phyloP scores from a whole-genome alignment of 2,329 filamentous ascomycete species.

The Plectosphaerella sp. region DNA sequence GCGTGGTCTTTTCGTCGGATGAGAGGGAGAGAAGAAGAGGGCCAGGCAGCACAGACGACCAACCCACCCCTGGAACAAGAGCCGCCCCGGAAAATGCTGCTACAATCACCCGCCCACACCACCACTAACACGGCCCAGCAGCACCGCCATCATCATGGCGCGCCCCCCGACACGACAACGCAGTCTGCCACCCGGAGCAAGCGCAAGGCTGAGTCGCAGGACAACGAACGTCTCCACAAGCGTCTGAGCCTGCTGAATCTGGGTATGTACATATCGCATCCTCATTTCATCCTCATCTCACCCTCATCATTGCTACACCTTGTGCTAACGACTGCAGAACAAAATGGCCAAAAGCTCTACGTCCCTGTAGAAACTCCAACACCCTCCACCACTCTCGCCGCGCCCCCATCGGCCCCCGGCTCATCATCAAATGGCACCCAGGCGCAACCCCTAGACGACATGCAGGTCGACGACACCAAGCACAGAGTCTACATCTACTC shows the following conservation, averaged over 20 bases:
- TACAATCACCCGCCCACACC: constrained; percentile 8
- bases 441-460: constrained; percentile 45
- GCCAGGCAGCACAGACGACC: no score
- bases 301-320: constrained; percentile 5
- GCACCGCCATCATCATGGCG: background rate
- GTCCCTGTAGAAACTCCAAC: constrained; percentile 54
- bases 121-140: constrained; percentile 11
- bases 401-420: constrained; percentile 4
- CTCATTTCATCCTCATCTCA: no score
- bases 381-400: constrained; percentile 8
- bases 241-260: constrained; percentile 77
- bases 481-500: constrained; percentile 89
- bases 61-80: no score
- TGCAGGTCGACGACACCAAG: constrained; percentile 84
- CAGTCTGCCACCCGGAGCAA: constrained; percentile 36
- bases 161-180: background rate
- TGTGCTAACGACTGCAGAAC: constrained; percentile 40
- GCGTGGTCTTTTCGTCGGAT: no score
- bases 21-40: no score
- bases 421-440: background rate
- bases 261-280: constrained; percentile 51
- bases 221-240: constrained; percentile 76
- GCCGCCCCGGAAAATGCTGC: background rate
- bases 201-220: constrained; percentile 55
- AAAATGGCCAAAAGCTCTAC: constrained; percentile 60